Conservation (phyloP, 306 rosid species). For the Trifolium pratense region DNA sequence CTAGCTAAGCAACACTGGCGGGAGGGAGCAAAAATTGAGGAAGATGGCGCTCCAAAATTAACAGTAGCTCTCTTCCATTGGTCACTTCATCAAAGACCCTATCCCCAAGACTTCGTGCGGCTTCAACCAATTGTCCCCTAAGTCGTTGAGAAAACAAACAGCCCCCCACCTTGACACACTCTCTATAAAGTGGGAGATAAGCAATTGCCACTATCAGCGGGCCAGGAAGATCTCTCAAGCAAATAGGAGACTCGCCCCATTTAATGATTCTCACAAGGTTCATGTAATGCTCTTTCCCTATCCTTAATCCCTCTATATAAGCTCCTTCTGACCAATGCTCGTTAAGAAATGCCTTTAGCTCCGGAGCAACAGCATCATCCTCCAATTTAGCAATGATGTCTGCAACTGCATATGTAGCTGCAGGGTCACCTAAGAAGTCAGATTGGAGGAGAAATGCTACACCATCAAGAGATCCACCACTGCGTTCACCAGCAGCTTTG, state of each 20-base stretch:
- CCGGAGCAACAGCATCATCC: constrained; percentile 74
- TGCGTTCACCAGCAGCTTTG: constrained; percentile 89
- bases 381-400: constrained; percentile 75
- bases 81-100: constrained; percentile 58
- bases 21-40: constrained; percentile 67
- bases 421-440: constrained; percentile 81
- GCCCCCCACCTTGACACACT: constrained; percentile 72
- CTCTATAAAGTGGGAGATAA: constrained; percentile 82
- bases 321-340: constrained; percentile 86
- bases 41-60: constrained; percentile 80
- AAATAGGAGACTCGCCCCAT: constrained; percentile 78
- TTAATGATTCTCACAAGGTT: constrained; percentile 71
- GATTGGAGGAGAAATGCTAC: constrained; percentile 85
- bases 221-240: constrained; percentile 80
- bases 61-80: constrained; percentile 68
- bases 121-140: constrained; percentile 86
- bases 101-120: constrained; percentile 71
- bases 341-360: constrained; percentile 68
- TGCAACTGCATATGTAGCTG: constrained; percentile 84
- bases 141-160: constrained; percentile 74
- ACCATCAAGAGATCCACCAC: constrained; percentile 82
- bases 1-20: constrained; percentile 44
- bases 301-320: constrained; percentile 62
- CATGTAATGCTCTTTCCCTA: constrained; percentile 71
- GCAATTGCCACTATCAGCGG: constrained; percentile 75